Evolutionary conservation across 805 yeast genomes (phyloP).

Genomic region (Candida sanyiensis): DNA sequence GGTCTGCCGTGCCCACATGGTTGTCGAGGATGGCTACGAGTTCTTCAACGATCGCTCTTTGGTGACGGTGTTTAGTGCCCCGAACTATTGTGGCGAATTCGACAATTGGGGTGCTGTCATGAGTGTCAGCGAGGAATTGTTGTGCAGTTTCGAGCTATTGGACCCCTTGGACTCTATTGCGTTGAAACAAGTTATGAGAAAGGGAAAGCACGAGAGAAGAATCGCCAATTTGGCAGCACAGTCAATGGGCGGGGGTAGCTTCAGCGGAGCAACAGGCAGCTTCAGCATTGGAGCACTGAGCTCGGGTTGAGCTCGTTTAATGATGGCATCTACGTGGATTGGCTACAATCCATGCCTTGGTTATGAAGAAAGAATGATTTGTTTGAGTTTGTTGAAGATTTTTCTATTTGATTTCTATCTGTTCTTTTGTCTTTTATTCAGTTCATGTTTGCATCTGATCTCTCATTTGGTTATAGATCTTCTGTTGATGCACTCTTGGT

Average conservation of each 20-base stretch:
- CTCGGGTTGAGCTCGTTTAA: no score
- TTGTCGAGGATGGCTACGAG: constrained; percentile 98
- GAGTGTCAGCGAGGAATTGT: constrained; percentile 89
- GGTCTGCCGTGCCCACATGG: constrained; percentile 98
- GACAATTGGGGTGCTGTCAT: constrained; percentile 97
- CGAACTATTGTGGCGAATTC: constrained; percentile 69
- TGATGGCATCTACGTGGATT: no score
- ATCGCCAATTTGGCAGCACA: constrained; percentile 40
- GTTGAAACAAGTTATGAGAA: constrained; percentile 88
- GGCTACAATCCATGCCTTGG: no score
- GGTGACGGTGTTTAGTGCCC: constrained; percentile 93
- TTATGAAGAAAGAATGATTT: no score
- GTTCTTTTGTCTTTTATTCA: no score
- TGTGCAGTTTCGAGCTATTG: constrained; percentile 87
- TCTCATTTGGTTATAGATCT: no score
- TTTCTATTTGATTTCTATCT: no score
- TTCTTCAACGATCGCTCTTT: constrained; percentile 93
- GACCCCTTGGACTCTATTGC: constrained; percentile 94
- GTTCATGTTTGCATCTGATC: no score
- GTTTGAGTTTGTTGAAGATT: no score
- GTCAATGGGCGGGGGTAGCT: constrained; percentile 19
- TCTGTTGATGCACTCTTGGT: no score
- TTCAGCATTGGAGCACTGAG: constrained; percentile 1
- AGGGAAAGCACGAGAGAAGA: constrained; percentile 84
- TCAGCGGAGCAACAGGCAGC: constrained; percentile 10